Evolutionary conservation across 345 rosid genomes (phyloP).

Genomic region (Physaria fendleri): DNA sequence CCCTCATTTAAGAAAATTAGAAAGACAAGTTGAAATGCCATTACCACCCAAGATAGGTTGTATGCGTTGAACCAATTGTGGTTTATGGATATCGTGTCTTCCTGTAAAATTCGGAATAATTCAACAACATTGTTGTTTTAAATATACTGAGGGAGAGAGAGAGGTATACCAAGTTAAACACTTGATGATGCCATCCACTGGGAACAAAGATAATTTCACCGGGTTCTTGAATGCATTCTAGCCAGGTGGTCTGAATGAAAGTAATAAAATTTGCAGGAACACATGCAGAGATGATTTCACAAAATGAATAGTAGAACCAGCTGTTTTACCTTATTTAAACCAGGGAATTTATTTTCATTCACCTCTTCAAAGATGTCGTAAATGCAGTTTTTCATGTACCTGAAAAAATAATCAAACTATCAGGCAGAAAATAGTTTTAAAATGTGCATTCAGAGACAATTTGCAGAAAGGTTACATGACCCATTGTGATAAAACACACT

Average conservation of each 20-base stretch:
- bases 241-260: slow-evolving; percentile 65
- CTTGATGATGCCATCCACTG: slow-evolving; percentile 99
- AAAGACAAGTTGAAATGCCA: slow-evolving; percentile 6
- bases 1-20: background rate
- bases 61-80: slow-evolving; percentile 92
- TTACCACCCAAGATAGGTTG: slow-evolving; percentile 86
- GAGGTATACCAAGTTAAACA: slow-evolving; percentile 67
- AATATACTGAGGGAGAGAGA: background rate
- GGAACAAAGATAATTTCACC: slow-evolving; percentile 83
- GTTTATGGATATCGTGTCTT: slow-evolving; percentile 87
- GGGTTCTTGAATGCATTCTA: slow-evolving; percentile 67
- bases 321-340: slow-evolving; percentile 55
- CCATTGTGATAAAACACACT: slow-evolving; percentile 2
- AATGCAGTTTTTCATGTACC: slow-evolving; percentile 62
- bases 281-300: background rate
- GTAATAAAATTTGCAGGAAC: background rate
- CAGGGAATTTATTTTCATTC: slow-evolving; percentile 58
- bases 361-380: slow-evolving; percentile 63
- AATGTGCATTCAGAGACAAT: background rate
- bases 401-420: slow-evolving; percentile 17
- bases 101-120: slow-evolving; percentile 42
- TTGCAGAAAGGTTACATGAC: background rate
- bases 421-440: background rate
- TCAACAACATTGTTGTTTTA: background rate
- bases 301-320: slow-evolving; percentile 10